Evolutionary conservation across 108 stramenopile genomes (phyloP).

Genomic region (Aurantiochytrium sp.): DNA sequence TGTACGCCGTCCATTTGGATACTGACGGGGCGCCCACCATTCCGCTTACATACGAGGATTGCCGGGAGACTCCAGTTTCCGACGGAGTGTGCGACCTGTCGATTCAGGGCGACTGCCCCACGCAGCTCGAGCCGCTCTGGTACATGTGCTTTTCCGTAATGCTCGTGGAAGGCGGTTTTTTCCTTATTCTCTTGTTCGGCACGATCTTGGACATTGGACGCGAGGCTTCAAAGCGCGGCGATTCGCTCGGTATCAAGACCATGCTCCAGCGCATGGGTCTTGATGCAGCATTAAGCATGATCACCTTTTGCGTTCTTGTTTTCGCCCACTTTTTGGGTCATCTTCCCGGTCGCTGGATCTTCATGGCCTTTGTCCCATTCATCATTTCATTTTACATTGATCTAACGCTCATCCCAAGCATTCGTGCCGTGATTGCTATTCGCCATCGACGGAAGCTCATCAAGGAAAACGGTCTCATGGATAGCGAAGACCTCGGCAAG

Average conservation of each 20-base stretch:
- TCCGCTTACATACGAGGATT: background rate
- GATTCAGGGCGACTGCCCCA: too few species aligned
- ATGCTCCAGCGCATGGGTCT: constrained; percentile 2
- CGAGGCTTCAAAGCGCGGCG: background rate
- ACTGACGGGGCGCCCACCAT: background rate
- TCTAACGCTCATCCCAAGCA: background rate
- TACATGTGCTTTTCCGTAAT: background rate
- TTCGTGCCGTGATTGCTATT: background rate
- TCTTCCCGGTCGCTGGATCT: background rate
- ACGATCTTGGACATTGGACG: background rate
- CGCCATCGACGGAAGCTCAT: background rate
- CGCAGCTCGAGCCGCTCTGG: background rate
- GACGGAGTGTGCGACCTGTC: too few species aligned
- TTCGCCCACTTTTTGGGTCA: background rate
- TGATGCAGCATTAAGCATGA: background rate
- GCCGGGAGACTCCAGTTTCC: background rate
- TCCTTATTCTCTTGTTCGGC: background rate
- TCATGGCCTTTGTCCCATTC: background rate
- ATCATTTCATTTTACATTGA: background rate
- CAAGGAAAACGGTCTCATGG: background rate
- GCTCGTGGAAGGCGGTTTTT: background rate
- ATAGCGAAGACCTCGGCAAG: background rate
- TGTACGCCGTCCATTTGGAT: background rate
- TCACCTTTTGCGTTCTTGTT: background rate
- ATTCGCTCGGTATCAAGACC: background rate